Evolutionary conservation across 257 asterid species (phyloP).

Genomic region (Nemophila menziesii): DNA sequence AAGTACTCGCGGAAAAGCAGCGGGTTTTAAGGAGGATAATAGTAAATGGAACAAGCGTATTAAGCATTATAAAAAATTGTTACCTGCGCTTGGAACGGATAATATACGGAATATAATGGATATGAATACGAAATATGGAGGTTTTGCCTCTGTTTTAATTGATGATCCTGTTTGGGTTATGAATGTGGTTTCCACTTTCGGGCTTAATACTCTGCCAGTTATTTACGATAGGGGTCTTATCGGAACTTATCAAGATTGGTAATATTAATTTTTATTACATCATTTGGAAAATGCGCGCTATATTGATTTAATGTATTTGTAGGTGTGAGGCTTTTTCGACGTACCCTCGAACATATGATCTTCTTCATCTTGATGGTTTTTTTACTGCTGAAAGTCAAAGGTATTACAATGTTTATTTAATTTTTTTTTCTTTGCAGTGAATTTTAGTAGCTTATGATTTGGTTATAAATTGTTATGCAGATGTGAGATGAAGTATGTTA

Average conservation of each 20-base stretch:
- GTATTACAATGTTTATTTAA: conserved; percentile 3
- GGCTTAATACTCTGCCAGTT: conserved; percentile 18
- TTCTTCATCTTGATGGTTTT: conserved; percentile 20
- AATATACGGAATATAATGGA: conserved; percentile 25
- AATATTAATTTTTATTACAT: conserved; percentile 4
- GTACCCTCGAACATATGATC: conserved; percentile 24
- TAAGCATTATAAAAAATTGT: conserved; percentile 20
- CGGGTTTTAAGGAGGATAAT: conserved; percentile 17
- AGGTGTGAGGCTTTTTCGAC: conserved; percentile 30
- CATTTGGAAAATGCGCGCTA: neutral
- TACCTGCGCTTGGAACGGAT: conserved; percentile 20
- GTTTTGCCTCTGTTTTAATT: conserved; percentile 19
- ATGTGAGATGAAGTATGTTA: conserved; percentile 23
- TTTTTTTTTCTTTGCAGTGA: neutral
- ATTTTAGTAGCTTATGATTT: neutral
- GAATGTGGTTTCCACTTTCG: conserved; percentile 23
- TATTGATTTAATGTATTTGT: neutral
- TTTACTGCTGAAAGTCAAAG: conserved; percentile 26
- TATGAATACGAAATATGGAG: conserved; percentile 22
- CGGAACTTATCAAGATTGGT: conserved; percentile 26
- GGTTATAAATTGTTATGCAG: conserved; percentile 2
- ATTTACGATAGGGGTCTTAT: conserved; percentile 26
- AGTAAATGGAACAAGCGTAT: conserved; percentile 16
- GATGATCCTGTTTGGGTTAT: conserved; percentile 22
- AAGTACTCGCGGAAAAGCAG: conserved; percentile 18